phyloP scores from a whole-genome alignment of 768 basidiomycete genomes.

The Boletus reticulatus region DNA sequence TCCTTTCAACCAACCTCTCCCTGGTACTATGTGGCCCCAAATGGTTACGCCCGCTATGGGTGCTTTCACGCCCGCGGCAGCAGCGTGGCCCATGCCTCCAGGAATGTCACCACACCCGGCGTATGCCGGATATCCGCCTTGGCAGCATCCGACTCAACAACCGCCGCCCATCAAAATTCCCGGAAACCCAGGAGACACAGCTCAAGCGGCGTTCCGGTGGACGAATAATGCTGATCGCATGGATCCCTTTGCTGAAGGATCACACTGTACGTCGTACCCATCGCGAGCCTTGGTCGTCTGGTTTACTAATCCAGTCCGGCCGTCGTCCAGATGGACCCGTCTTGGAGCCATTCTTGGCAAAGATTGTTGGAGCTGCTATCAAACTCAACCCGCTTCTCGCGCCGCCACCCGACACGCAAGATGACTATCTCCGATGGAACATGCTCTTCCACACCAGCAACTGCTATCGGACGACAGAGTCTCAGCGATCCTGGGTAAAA shows the following conservation, averaged over 20 bases:
- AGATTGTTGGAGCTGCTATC: conserved; percentile 45
- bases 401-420: conserved; percentile 41
- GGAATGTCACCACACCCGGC: conserved; percentile 24
- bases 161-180: conserved; percentile 23
- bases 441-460: conserved; percentile 65
- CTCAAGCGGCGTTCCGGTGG: conserved; percentile 31
- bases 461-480: conserved; percentile 63
- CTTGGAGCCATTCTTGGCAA: conserved; percentile 56
- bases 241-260: conserved; percentile 39
- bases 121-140: conserved; percentile 24
- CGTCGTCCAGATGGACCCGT: conserved; percentile 61
- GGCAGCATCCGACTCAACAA: conserved; percentile 28
- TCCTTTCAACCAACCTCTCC: conserved; percentile 32
- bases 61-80: conserved; percentile 24
- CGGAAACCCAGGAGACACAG: conserved; percentile 20
- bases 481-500: conserved; percentile 59
- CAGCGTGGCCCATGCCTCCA: conserved; percentile 25
- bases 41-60: conserved; percentile 7
- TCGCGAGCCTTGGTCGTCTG: background rate
- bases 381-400: conserved; percentile 61
- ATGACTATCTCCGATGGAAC: conserved; percentile 67
- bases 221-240: conserved; percentile 32
- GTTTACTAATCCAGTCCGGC: conserved; percentile 11
- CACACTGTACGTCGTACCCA: conserved; percentile 36
- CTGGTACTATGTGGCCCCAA: conserved; percentile 22